Evolutionary conservation across 768 basidiomycete genomes (phyloP).

Genomic region (Xerocomus brunneocitrinus): DNA sequence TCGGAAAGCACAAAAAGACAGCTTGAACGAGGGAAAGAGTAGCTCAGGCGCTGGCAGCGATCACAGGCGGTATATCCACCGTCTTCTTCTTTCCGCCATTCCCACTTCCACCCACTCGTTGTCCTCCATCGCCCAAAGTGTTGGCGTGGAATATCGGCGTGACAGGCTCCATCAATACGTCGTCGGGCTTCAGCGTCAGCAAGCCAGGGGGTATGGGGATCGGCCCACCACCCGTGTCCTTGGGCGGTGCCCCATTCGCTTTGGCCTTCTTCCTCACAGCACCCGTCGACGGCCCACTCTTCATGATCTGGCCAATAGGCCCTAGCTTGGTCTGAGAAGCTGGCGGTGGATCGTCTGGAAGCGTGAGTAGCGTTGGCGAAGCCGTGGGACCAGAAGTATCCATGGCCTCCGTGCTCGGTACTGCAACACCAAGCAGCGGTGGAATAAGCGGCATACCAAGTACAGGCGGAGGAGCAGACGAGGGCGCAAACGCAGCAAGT

Average conservation of each 20-base stretch:
- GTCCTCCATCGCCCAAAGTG: neutral
- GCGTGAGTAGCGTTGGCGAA: slow-evolving; percentile 27
- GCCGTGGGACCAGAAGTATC: neutral
- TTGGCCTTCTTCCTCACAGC: slow-evolving; percentile 59
- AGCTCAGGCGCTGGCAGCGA: slow-evolving; percentile 31
- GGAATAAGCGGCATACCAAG: slow-evolving; percentile 16
- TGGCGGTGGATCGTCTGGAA: slow-evolving; percentile 63
- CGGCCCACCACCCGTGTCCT: slow-evolving; percentile 19
- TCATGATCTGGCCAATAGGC: slow-evolving; percentile 71
- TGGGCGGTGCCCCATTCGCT: slow-evolving; percentile 21
- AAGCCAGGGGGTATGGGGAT: slow-evolving; percentile 18
- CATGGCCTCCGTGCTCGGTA: neutral
- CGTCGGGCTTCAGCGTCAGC: slow-evolving; percentile 17
- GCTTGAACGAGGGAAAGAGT: neutral
- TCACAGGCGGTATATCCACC: slow-evolving; percentile 32
- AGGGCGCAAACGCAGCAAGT: slow-evolving; percentile 40
- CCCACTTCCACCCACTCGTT: slow-evolving; percentile 11
- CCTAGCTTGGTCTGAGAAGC: slow-evolving; percentile 66
- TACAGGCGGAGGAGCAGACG: slow-evolving; percentile 16
- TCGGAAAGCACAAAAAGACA: neutral
- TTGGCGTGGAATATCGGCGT: slow-evolving; percentile 14
- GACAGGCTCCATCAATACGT: slow-evolving; percentile 19
- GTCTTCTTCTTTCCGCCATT: slow-evolving; percentile 22
- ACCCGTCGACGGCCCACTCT: slow-evolving; percentile 40
- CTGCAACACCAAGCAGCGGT: slow-evolving; percentile 3